phyloP scores from a whole-genome alignment of 208 protist species.

The Leishmania arabica region DNA sequence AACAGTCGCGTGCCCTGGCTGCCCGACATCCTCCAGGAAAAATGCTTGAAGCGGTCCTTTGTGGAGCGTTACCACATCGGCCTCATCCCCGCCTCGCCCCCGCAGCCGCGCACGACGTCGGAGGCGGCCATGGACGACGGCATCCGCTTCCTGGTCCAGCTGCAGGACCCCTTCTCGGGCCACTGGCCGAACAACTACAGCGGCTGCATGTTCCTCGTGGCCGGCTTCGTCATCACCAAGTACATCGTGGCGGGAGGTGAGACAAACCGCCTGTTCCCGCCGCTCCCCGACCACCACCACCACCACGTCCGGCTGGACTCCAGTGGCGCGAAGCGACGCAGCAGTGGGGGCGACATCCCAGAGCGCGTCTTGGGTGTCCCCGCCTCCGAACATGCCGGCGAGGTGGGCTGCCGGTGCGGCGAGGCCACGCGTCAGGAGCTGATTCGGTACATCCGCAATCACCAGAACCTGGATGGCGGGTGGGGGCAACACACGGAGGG shows the following conservation, averaged over 20 bases:
- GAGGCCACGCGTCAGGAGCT: constrained; percentile 81
- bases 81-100: constrained; percentile 24
- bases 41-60: constrained; percentile 42
- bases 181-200: constrained; percentile 98
- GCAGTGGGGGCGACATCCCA: constrained; percentile 14
- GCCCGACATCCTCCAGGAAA: constrained; percentile 40
- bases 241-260: constrained; percentile 88
- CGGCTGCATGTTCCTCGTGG: constrained; percentile 95
- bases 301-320: constrained; percentile 34
- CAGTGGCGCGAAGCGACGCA: not conserved
- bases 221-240: constrained; percentile 91
- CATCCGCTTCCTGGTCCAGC: constrained; percentile 61
- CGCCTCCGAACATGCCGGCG: constrained; percentile 13
- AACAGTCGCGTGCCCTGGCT: constrained; percentile 17
- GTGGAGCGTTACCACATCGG: constrained; percentile 81
- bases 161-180: constrained; percentile 93
- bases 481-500: constrained; percentile 97
- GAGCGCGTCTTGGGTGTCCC: constrained; percentile 20
- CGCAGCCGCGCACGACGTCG: constrained; percentile 20
- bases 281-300: constrained; percentile 34
- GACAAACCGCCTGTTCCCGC: constrained; percentile 68
- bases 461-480: constrained; percentile 95
- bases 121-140: constrained; percentile 61
- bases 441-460: constrained; percentile 94
- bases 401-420: constrained; percentile 53